Evolutionary conservation across 208 protist species (phyloP), one percentile per base, ranked within the genome.

Genomic region (Wallacemonas rigidus): DNA sequence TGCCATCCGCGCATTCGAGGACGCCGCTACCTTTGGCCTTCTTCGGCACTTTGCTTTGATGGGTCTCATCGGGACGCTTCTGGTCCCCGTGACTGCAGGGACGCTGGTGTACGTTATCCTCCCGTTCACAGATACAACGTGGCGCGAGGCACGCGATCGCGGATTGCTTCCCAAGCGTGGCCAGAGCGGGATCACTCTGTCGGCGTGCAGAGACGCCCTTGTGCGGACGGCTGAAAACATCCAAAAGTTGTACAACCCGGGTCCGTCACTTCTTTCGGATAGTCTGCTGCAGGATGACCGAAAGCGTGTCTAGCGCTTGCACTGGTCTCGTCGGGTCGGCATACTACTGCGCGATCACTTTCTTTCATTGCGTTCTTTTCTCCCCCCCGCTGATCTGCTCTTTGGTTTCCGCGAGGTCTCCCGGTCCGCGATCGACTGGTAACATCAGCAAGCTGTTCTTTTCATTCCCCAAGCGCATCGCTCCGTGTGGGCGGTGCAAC

Each of bases 81-180:
- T 81, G 47, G 26, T 79, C 0, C 71, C 81, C 12, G 51, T 82
- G 15, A 71, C 74, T n/a, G 5, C 17, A 2, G 76, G 67, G 43
- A 82, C 76, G 35, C 50, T 75, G 14, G 57, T 63, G 39, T 86
- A 82, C 57, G 57, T 86, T 43, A 55, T 85, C 3, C 61, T 82
- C 11, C 76, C 71, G 15, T 56, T 80, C 41, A 77, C 70, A 5
- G 72, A 68, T 17, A 82, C 67, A 11, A 80, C 77, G 5, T 81
- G 80, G 71, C 56, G 74, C 8, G 81, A 79, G 67, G 69, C 80
- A 8, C 53, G 69, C 38, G 51, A 72, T 17, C 36, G 69, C 3
- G 71, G 72, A 0, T 51, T 81, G 6, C 36, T 65, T 7, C 60
- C 60, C 9, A 65, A 36, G n/a, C 5, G 36, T 4, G 5, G 36